These are phyloP conservation scores for Hyaloscypha variabilis DNA, from an alignment of 495 filamentous ascomycete genomes.

Conservation along the genomic window DNA sequence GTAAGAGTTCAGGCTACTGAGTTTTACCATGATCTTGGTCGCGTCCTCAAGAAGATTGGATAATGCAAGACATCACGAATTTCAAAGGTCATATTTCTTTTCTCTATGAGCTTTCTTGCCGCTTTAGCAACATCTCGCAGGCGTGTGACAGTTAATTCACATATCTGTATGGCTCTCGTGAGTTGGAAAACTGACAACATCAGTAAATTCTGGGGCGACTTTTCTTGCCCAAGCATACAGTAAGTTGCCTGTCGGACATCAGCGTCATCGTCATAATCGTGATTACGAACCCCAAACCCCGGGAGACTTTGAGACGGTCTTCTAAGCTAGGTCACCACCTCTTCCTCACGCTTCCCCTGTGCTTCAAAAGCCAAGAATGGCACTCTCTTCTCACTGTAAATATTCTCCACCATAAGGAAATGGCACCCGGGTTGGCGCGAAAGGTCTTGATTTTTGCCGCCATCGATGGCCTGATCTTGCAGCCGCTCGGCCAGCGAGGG, in stretches of 20 bases:
- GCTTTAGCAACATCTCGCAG: too few species aligned
- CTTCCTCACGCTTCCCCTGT: neutral
- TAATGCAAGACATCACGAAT: too few species aligned
- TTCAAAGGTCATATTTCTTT: too few species aligned
- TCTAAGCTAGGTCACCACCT: neutral
- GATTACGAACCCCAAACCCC: neutral
- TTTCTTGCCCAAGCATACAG: neutral
- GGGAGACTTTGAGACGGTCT: neutral
- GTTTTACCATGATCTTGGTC: too few species aligned
- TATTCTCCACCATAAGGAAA: neutral
- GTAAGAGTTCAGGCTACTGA: too few species aligned
- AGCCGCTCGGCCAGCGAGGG: slow-evolving; percentile 62
- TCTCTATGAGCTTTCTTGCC: too few species aligned
- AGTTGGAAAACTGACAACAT: neutral
- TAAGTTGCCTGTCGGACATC: too few species aligned
- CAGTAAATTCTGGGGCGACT: neutral
- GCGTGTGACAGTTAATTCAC: too few species aligned
- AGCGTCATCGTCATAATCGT: too few species aligned
- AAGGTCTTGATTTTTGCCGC: slow-evolving; percentile 82
- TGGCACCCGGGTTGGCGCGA: slow-evolving; percentile 64
- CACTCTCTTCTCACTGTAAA: neutral
- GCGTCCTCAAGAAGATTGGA: too few species aligned
- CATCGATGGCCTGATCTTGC: slow-evolving; percentile 83
- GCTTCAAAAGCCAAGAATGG: neutral
- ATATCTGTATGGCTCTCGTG: too few species aligned